phyloP scores from a whole-genome alignment of 2,329 filamentous ascomycete species.

The Hymenoscyphus scutula region DNA sequence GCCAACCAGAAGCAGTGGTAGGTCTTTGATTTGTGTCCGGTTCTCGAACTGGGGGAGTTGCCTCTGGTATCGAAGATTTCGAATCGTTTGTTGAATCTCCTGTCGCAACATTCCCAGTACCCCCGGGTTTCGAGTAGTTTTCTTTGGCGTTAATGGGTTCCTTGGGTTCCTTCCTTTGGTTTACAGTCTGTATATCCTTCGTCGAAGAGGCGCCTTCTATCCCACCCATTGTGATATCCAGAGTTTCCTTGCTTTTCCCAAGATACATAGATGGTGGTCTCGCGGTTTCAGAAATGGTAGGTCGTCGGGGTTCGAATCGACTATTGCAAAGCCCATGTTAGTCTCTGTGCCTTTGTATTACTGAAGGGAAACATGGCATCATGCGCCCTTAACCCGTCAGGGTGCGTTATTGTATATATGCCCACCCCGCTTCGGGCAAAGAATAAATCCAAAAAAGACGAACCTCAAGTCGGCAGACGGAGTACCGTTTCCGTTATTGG shows the following conservation, averaged over 20 bases:
- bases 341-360: not conserved
- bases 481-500: conserved; percentile 26
- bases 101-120: not conserved
- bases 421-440: not conserved
- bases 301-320: conserved; percentile 31
- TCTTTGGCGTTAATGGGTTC: conserved; percentile 3
- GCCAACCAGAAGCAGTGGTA: conserved; percentile 48
- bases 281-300: conserved; percentile 19
- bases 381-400: not conserved
- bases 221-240: conserved; percentile 33
- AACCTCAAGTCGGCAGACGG: conserved; percentile 26
- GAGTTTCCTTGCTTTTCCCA: conserved; percentile 37
- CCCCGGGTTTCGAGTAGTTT: not conserved
- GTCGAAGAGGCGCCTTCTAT: conserved; percentile 10
- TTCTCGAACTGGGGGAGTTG: conserved; percentile 1
- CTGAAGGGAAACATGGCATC: not conserved
- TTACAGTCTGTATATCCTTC: not conserved
- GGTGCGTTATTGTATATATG: not conserved
- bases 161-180: conserved; percentile 10
- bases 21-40: conserved; percentile 21
- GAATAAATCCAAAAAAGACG: not conserved
- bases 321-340: conserved; percentile 4
- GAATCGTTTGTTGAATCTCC: not conserved
- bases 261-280: conserved; percentile 35
- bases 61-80: conserved; percentile 8